phyloP scores from a whole-genome alignment of 2,329 filamentous ascomycete species.

The Beauveria varroae region DNA sequence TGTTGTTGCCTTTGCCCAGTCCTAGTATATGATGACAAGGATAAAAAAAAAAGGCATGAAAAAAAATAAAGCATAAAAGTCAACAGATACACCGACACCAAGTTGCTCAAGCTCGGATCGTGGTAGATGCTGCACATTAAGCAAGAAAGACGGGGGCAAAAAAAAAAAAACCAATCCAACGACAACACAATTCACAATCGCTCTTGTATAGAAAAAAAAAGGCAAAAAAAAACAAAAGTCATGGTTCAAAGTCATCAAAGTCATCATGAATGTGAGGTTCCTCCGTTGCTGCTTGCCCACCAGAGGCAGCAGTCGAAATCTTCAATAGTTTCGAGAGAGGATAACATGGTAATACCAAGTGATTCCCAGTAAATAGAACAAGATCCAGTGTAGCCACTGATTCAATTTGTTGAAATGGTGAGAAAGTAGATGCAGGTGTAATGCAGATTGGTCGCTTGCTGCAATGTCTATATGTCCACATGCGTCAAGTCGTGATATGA shows the following conservation, averaged over 20 bases:
- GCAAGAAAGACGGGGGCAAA: background rate
- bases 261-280: background rate
- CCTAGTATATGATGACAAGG: background rate
- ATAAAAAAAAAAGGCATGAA: background rate
- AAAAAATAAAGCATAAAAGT: background rate
- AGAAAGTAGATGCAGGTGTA: background rate
- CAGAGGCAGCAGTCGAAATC: background rate
- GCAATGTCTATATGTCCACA: background rate
- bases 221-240: background rate
- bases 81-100: background rate
- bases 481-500: slow-evolving; percentile 3
- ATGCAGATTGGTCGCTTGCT: background rate
- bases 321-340: background rate
- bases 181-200: slow-evolving; percentile 7
- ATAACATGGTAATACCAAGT: background rate
- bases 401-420: background rate
- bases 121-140: background rate
- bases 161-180: slow-evolving; percentile 12
- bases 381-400: background rate
- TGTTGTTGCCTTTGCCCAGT: slow-evolving; percentile 11
- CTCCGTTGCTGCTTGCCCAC: background rate
- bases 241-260: slow-evolving; percentile 1
- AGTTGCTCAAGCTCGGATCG: background rate
- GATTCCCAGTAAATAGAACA: background rate
- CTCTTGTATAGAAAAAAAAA: slow-evolving; percentile 7